These are phyloP conservation scores for Claviceps lovelessii DNA, from an alignment of 2,329 filamentous ascomycete genomes.

Conservation along the genomic window DNA sequence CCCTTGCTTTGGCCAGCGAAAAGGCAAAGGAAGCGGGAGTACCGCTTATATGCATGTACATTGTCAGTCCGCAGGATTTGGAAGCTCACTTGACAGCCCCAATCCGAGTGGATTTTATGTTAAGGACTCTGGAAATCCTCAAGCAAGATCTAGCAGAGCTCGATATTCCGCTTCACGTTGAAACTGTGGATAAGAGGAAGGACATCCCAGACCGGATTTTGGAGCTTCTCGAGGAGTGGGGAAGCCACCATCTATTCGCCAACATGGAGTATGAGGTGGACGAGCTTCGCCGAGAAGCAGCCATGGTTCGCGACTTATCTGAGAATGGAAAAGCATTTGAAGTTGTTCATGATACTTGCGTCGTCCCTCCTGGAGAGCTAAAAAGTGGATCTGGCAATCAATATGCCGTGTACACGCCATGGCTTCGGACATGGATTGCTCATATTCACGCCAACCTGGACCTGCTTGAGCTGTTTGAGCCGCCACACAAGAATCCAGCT, in stretches of 20 bases:
- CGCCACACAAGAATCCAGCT: slow-evolving; percentile 23
- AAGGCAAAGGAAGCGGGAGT: slow-evolving; percentile 51
- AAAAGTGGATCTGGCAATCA: slow-evolving; percentile 56
- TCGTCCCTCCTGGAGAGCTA: slow-evolving; percentile 61
- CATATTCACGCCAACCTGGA: slow-evolving; percentile 57
- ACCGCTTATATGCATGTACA: slow-evolving; percentile 62
- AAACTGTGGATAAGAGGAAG: slow-evolving; percentile 53
- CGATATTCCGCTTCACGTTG: slow-evolving; percentile 65
- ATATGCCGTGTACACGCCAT: slow-evolving; percentile 73
- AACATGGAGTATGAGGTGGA: slow-evolving; percentile 91
- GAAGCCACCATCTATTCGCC: slow-evolving; percentile 58
- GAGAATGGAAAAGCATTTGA: slow-evolving; percentile 53
- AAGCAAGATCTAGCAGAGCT: slow-evolving; percentile 51
- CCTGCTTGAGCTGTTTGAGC: slow-evolving; percentile 46
- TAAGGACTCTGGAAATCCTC: slow-evolving; percentile 55
- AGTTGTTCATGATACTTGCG: slow-evolving; percentile 67
- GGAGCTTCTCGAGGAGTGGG: slow-evolving; percentile 56
- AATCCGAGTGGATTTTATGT: slow-evolving; percentile 62
- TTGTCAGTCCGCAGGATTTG: slow-evolving; percentile 72
- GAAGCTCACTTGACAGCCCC: slow-evolving; percentile 65
- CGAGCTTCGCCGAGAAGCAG: slow-evolving; percentile 64
- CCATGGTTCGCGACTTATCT: slow-evolving; percentile 45
- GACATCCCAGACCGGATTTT: slow-evolving; percentile 46
- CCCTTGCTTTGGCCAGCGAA: slow-evolving; percentile 50
- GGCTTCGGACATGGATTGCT: slow-evolving; percentile 63